These are phyloP conservation scores for Fomitopsis serialis DNA, from an alignment of 768 basidiomycete genomes.

Conservation along the genomic window DNA sequence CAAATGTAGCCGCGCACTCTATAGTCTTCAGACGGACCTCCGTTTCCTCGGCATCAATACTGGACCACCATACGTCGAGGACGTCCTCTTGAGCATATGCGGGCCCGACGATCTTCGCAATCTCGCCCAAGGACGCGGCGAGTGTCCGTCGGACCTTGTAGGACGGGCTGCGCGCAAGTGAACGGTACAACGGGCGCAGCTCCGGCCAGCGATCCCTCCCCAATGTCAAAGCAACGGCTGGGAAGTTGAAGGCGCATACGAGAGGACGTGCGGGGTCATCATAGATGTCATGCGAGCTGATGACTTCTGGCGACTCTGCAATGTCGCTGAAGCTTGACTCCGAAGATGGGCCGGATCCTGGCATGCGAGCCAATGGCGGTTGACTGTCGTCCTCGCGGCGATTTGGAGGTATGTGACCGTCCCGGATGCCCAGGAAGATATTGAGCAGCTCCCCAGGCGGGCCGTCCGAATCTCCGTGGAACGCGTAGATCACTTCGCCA, in stretches of 20 bases:
- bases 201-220: slow-evolving; percentile 72
- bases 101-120: slow-evolving; percentile 79
- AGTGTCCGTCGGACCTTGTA: slow-evolving; percentile 71
- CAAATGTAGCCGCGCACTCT: slow-evolving; percentile 57
- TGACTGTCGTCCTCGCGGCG: background rate
- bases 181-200: slow-evolving; percentile 61
- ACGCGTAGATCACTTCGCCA: slow-evolving; percentile 85
- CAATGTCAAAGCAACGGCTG: slow-evolving; percentile 81
- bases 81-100: slow-evolving; percentile 65
- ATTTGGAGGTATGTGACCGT: slow-evolving; percentile 10
- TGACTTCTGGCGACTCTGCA: slow-evolving; percentile 10
- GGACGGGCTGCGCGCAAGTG: slow-evolving; percentile 54
- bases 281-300: slow-evolving; percentile 24
- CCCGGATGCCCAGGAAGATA: slow-evolving; percentile 66
- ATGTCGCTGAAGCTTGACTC: slow-evolving; percentile 13
- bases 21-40: slow-evolving; percentile 70
- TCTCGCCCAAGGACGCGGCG: slow-evolving; percentile 84
- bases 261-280: slow-evolving; percentile 68
- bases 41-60: slow-evolving; percentile 50
- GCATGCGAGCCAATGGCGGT: background rate
- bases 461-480: slow-evolving; percentile 56
- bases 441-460: slow-evolving; percentile 72
- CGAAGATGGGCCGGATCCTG: background rate
- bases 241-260: slow-evolving; percentile 86
- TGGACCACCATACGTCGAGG: slow-evolving; percentile 64